Percentiles rank a stretch among this genome's conserved stretches.
These are phyloP conservation scores for Geotrichum siamense DNA, from an alignment of 1,139 yeast species.

Conservation along the genomic window DNA sequence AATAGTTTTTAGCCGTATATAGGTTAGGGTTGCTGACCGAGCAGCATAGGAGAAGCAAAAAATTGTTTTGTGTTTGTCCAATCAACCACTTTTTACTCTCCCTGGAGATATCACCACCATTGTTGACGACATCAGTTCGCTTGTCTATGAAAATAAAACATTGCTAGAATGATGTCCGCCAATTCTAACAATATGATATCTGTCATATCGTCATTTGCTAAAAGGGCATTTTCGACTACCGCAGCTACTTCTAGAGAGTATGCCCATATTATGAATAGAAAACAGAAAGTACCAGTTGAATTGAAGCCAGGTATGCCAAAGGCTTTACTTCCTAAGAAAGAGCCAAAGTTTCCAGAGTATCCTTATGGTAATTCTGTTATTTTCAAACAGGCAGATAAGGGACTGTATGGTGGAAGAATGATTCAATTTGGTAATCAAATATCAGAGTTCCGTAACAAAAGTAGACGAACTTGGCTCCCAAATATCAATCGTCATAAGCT, in stretches of 20 bases:
- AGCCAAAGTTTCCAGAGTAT: constrained; percentile 56
- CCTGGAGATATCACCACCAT: too few species aligned
- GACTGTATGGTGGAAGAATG: constrained; percentile 84
- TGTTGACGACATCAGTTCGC: too few species aligned
- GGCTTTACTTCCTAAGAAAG: constrained; percentile 24
- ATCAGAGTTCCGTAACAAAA: constrained; percentile 70
- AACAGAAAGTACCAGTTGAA: constrained; percentile 26
- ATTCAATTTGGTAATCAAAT: constrained; percentile 70
- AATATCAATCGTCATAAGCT: constrained; percentile 67
- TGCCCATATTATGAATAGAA: constrained; percentile 32
- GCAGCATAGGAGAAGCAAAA: too few species aligned
- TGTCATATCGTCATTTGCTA: too few species aligned
- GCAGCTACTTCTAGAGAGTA: constrained; percentile 20
- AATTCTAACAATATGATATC: too few species aligned
- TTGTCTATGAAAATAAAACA: too few species aligned
- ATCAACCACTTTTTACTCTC: too few species aligned
- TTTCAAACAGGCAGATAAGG: constrained; percentile 80
- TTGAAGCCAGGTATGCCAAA: constrained; percentile 33
- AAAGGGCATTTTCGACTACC: constrained; percentile 19
- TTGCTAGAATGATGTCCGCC: too few species aligned
- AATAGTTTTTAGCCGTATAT: not conserved
- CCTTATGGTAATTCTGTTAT: constrained; percentile 71
- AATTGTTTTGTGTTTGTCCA: too few species aligned
- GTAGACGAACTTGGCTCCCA: constrained; percentile 72
- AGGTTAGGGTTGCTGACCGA: not conserved